Evolutionary conservation across 805 yeast genomes (phyloP).

Genomic region (Sungouiozyma intestinalis): DNA sequence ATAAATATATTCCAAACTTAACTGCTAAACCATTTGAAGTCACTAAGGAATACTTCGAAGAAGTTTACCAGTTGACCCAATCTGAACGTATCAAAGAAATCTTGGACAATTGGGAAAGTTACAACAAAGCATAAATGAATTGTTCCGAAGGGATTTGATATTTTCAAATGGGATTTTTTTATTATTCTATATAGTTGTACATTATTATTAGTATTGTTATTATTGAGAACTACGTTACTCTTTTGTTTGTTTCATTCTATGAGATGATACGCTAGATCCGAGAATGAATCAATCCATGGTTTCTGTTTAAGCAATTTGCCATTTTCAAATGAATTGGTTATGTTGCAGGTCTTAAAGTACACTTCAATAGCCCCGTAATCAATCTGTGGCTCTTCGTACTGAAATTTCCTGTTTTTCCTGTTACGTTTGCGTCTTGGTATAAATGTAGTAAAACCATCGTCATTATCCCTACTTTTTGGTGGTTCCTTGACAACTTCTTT

Average conservation of each 20-base stretch:
- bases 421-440: conserved; percentile 12
- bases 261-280: conserved; percentile 40
- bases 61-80: conserved; percentile 83
- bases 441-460: conserved; percentile 18
- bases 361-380: conserved; percentile 16
- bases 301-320: conserved; percentile 15
- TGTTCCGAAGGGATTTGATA: neutral
- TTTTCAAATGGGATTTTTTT: neutral
- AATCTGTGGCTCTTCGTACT: conserved; percentile 9
- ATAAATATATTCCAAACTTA: conserved; percentile 96
- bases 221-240: neutral
- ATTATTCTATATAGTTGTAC: neutral
- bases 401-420: conserved; percentile 8
- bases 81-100: conserved; percentile 85
- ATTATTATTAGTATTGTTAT: neutral
- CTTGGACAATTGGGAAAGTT: conserved; percentile 91
- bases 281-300: conserved; percentile 43
- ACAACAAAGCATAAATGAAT: conserved; percentile 29
- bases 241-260: conserved; percentile 8
- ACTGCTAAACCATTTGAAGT: conserved; percentile 96
- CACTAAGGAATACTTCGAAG: conserved; percentile 94
- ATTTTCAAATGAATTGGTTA: conserved; percentile 16
- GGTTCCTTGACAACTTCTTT: neutral
- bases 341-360: conserved; percentile 12
- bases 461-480: neutral